Evolutionary conservation across 2,329 filamentous ascomycete species (phyloP), one percentile per base, ranked within the genome.

Genomic region (Cryphonectria japonica): DNA sequence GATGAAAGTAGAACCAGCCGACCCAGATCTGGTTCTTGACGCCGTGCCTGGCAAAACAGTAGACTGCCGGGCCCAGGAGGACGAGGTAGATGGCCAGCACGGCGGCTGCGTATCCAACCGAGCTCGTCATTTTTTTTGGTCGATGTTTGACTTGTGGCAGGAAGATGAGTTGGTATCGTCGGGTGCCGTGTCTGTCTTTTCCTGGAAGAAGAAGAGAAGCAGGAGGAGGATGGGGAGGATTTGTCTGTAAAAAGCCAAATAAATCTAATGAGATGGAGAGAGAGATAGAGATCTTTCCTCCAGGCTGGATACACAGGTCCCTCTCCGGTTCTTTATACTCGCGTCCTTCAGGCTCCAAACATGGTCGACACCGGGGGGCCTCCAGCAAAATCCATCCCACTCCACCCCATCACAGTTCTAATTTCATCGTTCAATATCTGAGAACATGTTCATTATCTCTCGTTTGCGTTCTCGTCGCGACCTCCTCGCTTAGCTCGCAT

Each of bases 1-100:
- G 69, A 41, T 77, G 70, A 5, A 83, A 74, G 69, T 80, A 84
- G 37, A 77, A 67, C 82, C 82, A 84, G 60, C 81, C 80, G 5
- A 83, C 57, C 5, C 81, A 66, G 16, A 41, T 39, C 19, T 52
- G 22, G n/a, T 80, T 80, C 7, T 72, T 26, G 50, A 75, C 71
- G 41, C 80, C 79, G 71, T 84, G 82, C 34, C 76, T 78, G 50
- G 77, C 62, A 0, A 80, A 69, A 46, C 81, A 67, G 69, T 78
- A 83, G 6, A 79, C 41, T 0, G 75, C 74, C 0, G 79, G 77
- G 13, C 79, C 69, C 59, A 76, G 68, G 57, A 83, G 74, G 39
- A 78, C 62, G 57, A 77, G 61, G 69, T 83, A 84, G 69, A 83
- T 80, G 63, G 75, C 75, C 26, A 81, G 72, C 41, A 79, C 73